These are phyloP conservation scores for Eragrostis curvula DNA, from an alignment of 176 grass and related monocot genomes.

Conservation along the genomic window DNA sequence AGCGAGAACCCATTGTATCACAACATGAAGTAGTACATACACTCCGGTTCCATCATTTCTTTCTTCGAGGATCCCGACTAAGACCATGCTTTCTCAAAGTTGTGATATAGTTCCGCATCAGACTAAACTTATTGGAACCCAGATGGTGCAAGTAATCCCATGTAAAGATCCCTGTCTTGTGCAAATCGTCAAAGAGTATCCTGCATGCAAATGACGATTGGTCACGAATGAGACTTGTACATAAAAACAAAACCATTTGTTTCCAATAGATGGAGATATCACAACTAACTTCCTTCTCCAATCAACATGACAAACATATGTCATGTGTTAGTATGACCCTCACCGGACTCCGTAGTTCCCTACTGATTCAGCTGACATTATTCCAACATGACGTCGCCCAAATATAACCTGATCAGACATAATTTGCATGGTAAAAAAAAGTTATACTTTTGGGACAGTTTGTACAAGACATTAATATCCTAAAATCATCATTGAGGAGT, in stretches of 20 bases:
- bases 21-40: not conserved
- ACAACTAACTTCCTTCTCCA: not conserved
- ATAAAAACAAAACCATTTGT: constrained; percentile 10
- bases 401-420: constrained; percentile 72
- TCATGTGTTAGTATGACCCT: constrained; percentile 4
- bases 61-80: constrained; percentile 71
- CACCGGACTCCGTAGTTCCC: constrained; percentile 95
- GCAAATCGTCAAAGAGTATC: constrained; percentile 92
- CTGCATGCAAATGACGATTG: constrained; percentile 42
- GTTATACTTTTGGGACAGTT: not conserved
- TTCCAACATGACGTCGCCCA: constrained; percentile 76
- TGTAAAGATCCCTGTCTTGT: constrained; percentile 96
- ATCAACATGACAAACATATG: constrained; percentile 5
- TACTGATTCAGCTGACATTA: constrained; percentile 95
- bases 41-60: constrained; percentile 48
- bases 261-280: not conserved
- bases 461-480: not conserved
- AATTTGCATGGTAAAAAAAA: not conserved
- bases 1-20: not conserved
- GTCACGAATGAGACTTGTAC: not conserved
- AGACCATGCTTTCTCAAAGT: constrained; percentile 83
- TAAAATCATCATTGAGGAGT: not conserved
- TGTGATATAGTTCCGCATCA: constrained; percentile 79
- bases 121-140: constrained; percentile 72
- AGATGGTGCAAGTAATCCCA: constrained; percentile 96